A percentile compares a stretch with the other conserved stretches of the same genome.
phyloP scores from a whole-genome alignment of 164 flowering plant genomes.

The Pachysandra terminalis region DNA sequence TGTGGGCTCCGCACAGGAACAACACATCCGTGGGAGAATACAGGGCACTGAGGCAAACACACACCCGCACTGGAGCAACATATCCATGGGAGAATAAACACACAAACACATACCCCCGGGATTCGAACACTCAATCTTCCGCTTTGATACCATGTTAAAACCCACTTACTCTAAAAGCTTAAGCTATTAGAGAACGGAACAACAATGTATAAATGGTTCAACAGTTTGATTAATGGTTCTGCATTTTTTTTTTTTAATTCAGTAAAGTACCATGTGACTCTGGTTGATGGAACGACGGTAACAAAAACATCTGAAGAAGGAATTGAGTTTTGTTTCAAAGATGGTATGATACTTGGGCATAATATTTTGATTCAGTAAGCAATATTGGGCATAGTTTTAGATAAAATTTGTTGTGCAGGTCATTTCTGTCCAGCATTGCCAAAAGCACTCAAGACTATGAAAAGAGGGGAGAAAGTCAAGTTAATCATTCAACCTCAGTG shows the following conservation, averaged over 20 bases:
- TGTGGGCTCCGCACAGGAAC: no score
- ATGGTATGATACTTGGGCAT: slow-evolving; percentile 38
- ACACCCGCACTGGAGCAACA: no score
- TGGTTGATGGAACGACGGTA: slow-evolving; percentile 52
- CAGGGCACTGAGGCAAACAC: no score
- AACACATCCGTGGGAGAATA: no score
- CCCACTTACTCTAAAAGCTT: no score
- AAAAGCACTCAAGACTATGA: slow-evolving; percentile 63
- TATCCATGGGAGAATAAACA: no score
- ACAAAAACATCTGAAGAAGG: slow-evolving; percentile 58
- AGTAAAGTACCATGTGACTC: slow-evolving; percentile 52
- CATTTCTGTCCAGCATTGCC: slow-evolving; percentile 59
- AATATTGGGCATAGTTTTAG: neutral
- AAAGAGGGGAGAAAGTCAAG: slow-evolving; percentile 49
- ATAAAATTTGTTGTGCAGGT: slow-evolving; percentile 33
- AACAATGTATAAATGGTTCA: no score
- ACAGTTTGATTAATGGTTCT: neutral
- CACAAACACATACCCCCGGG: no score
- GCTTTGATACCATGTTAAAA: no score
- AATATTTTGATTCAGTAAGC: no score
- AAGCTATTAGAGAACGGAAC: no score
- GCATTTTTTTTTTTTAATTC: slow-evolving; percentile 29
- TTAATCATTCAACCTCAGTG: slow-evolving; percentile 61
- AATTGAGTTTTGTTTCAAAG: slow-evolving; percentile 60
- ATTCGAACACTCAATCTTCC: no score